Evolutionary conservation across 257 asterid species (phyloP), one percentile per base, ranked within the genome.

Genomic region (Solanum bulbocastanum): DNA sequence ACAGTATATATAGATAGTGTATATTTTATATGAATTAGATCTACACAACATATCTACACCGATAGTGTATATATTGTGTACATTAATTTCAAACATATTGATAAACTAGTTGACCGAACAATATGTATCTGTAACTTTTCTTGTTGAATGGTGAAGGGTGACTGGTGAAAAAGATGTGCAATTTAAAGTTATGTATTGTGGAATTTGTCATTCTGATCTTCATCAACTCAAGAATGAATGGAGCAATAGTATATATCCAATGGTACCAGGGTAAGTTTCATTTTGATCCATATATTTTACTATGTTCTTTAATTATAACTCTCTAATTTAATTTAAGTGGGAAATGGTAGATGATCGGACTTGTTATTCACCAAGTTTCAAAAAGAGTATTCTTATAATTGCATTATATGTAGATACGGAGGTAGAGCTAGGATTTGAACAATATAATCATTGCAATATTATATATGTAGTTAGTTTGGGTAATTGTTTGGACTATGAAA

Each of bases 211-310:
- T 69, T 56, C 90, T 5, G 90, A 90, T 33, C 36, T 33, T 33
- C 36, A 33, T 49, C 66, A 25, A 44, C 35, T 82, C 56, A 89
- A 69, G 87, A 72, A 87, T 58, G 90, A 90, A 1, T 86, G 88
- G 90, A 87, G 90, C 42, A 14, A 18, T 22, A 68, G 89, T 4
- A 35, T 14, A 25, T 90, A 88, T 32, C 89, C 90, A 8, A 40
- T 90, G 14, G 87, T 90, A 6, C 90, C 92, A 1, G 92, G 92
- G 91, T 90, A 69, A 33, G 86, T 68, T 73, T 52, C 46, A 56
- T 25, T 44, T 71, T 46, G 12, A 13, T 36, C 1, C 8, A 56
- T 58, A 25, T 58, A 30, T 37, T 52, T 22, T 73, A 13, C 40
- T 13, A 40, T 22, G 22, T 35, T 46, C 8, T 60, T 60, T 60